Evolutionary conservation across 2,329 filamentous ascomycete genomes (phyloP), one percentile per base, ranked within the genome.

Genomic region (Talaromyces sp.): DNA sequence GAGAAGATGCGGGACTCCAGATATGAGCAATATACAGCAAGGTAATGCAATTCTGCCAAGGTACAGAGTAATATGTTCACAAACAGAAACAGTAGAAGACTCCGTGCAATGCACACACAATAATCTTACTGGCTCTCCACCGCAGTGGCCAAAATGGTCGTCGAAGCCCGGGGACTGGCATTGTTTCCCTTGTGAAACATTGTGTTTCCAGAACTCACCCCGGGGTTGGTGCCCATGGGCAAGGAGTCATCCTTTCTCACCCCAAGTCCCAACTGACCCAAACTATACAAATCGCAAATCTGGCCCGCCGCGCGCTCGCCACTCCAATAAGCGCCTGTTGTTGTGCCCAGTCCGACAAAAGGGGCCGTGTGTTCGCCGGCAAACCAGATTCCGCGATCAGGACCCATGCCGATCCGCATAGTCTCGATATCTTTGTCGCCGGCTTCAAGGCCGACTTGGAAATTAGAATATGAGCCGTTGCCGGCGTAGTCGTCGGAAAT

Each of bases 331-430:
- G 94, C 94, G 0, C 94, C 94, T 0, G 92, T 96, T 12, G 89
- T 90, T 4, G 93, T 97, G 0, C 93, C 94, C 64, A 97, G 75
- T 10, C 90, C 92, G 31, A 96, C 87, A 78, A 96, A 96, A 4
- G 93, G 92, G 60, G 91, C 89, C 27, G 92, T 96, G 76, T 96
- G 92, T 76, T 96, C 92, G 0, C 92, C 92, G 0, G 92, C 92
- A 66, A 96, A 81, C 92, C 92, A 96, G 8, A 96, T 71, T 0
- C 90, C 87, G 27, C 86, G 79, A 12, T 85, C 86, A 23, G 66
- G 34, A 0, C 77, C 78, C 52, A 82, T 69, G 0, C 84, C 84
- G 2, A 75, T 69, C 28, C 85, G 73, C 76, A 88, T 78, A 2
- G 75, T 72, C 72, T 88, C 83, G 55, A 96, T 86, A 71, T 96